These are phyloP conservation scores for Aspergillus nanangensis DNA, from an alignment of 495 filamentous ascomycete species.

Conservation along the genomic window DNA sequence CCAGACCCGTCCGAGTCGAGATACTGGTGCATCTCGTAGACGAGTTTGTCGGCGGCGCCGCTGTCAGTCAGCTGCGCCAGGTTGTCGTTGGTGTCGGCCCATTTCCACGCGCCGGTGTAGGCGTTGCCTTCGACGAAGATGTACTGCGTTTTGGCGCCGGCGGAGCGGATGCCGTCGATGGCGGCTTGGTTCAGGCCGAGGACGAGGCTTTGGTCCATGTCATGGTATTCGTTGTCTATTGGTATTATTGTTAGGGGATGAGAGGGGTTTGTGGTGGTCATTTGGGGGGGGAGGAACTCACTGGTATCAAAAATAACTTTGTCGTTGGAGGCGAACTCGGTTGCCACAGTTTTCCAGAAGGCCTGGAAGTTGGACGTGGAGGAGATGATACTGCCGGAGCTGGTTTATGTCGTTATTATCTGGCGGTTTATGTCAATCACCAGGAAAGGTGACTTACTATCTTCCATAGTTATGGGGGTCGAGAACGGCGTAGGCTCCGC, in stretches of 20 bases:
- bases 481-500: slow-evolving; percentile 60
- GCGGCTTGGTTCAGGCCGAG: slow-evolving; percentile 70
- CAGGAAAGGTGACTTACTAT: slow-evolving; percentile 22
- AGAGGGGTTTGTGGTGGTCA: background rate
- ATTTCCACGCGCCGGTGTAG: slow-evolving; percentile 59
- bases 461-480: slow-evolving; percentile 71
- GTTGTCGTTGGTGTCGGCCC: slow-evolving; percentile 48
- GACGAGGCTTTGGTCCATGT: slow-evolving; percentile 66
- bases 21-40: slow-evolving; percentile 49
- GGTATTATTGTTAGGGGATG: slow-evolving; percentile 14
- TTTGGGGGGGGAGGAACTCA: slow-evolving; percentile 10
- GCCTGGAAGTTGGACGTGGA: slow-evolving; percentile 53
- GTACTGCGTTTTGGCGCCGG: slow-evolving; percentile 66
- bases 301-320: slow-evolving; percentile 59
- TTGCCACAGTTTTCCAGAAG: slow-evolving; percentile 62
- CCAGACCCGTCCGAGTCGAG: slow-evolving; percentile 60
- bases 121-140: slow-evolving; percentile 72
- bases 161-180: slow-evolving; percentile 64
- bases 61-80: slow-evolving; percentile 52
- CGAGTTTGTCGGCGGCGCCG: slow-evolving; percentile 50
- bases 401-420: slow-evolving; percentile 16
- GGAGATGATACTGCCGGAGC: slow-evolving; percentile 61
- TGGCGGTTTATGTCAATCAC: background rate
- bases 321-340: slow-evolving; percentile 53
- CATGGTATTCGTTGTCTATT: slow-evolving; percentile 71